A percentile compares a stretch with the other conserved stretches of the same genome.
phyloP scores from a whole-genome alignment of 768 basidiomycete genomes.

The Lentinula sp. region DNA sequence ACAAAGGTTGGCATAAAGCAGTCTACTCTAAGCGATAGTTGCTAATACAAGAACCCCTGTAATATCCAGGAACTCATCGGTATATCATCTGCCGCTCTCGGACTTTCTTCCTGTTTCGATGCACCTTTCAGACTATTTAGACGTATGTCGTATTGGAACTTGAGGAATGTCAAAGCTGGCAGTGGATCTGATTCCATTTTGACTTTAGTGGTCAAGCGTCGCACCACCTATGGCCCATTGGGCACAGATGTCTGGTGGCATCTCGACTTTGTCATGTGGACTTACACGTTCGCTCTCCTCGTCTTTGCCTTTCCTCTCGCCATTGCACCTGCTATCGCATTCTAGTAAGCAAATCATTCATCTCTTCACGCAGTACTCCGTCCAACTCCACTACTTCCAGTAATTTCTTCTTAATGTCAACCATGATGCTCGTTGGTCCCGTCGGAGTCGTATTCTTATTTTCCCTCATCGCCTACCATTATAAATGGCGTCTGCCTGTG shows the following conservation, averaged over 20 bases:
- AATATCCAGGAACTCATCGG: slow-evolving; percentile 15
- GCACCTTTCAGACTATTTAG: slow-evolving; percentile 22
- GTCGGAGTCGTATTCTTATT: slow-evolving; percentile 20
- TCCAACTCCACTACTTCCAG: slow-evolving; percentile 6
- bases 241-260: slow-evolving; percentile 23
- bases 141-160: slow-evolving; percentile 11
- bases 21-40: not conserved
- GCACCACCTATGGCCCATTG: slow-evolving; percentile 19
- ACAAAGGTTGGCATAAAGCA: slow-evolving; percentile 6
- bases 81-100: slow-evolving; percentile 21
- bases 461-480: slow-evolving; percentile 15
- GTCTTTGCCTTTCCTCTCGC: slow-evolving; percentile 23
- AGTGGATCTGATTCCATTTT: not conserved
- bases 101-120: slow-evolving; percentile 25
- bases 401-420: slow-evolving; percentile 25
- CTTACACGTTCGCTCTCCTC: slow-evolving; percentile 20
- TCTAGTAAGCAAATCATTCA: slow-evolving; percentile 13
- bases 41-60: too few relatives aligned
- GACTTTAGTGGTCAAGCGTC: slow-evolving; percentile 15
- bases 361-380: not conserved
- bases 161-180: not conserved
- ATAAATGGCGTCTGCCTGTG: slow-evolving; percentile 14
- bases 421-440: slow-evolving; percentile 23
- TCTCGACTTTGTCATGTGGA: slow-evolving; percentile 27
- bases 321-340: slow-evolving; percentile 19